These are phyloP conservation scores for Echria macrotheca DNA, from an alignment of 495 filamentous ascomycete species.

Conservation along the genomic window DNA sequence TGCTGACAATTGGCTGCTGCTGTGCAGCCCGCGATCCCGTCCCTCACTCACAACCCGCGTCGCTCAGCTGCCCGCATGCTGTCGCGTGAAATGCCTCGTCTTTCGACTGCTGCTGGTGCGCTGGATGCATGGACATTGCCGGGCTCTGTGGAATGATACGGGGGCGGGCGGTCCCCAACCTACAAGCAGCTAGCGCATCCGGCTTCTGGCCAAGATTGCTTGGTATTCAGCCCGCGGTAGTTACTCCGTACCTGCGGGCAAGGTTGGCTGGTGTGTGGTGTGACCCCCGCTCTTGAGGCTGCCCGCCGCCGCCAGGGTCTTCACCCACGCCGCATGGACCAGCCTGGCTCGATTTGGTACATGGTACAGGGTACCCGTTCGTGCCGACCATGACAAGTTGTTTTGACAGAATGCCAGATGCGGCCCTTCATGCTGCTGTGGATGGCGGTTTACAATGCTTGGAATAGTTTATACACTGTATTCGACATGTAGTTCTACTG, in stretches of 20 bases:
- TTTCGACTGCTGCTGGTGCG: no score
- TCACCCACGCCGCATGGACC: neutral
- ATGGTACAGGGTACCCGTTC: neutral
- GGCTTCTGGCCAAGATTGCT: neutral
- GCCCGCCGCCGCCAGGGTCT: no score
- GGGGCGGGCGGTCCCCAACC: no score
- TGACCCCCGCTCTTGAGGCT: neutral
- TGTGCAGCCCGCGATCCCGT: neutral
- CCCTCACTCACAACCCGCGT: constrained; percentile 1
- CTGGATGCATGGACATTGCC: no score
- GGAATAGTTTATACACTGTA: no score
- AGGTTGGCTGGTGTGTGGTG: no score
- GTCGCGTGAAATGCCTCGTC: no score
- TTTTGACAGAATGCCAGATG: constrained; percentile 5
- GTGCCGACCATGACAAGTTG: neutral
- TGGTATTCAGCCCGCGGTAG: neutral
- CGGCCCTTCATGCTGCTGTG: neutral
- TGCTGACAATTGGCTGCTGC: constrained; percentile 1
- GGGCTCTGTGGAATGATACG: no score
- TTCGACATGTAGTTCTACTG: no score
- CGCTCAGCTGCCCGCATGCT: neutral
- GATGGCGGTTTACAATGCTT: no score
- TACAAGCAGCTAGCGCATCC: neutral
- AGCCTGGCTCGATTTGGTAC: no score
- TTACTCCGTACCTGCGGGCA: neutral